Base-by-base conservation (phyloP, 2,329 filamentous ascomycete genomes). In the Zymoseptoria passerinii region DNA sequence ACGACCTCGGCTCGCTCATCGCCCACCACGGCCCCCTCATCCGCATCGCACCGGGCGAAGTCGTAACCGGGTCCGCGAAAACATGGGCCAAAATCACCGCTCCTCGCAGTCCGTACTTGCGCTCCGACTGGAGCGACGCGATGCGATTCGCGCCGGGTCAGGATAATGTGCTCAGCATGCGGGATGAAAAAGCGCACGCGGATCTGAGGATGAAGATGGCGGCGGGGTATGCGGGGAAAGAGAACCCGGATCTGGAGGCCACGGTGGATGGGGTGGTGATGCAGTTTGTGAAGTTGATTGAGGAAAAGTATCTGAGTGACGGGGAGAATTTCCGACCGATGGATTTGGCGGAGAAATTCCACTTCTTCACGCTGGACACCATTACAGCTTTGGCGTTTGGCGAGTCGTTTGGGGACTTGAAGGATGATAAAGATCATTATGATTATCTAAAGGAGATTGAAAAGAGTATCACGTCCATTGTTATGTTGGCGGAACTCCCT, bases 321-420 rank as follows among this genome's bases (percentile, higher is more conserved):
- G 35, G 13, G 35, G 10, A 44, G 35, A 13, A 44, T 5, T 44
- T 44, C 35, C 13, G 13, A n/a, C 50, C 50, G n/a, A 60, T 59
- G 58, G 58, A 61, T 54, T 28, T 57, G 28, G 52, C 56, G 8
- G 28, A 52, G 18, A 58, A 60, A 16, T 48, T 57, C 4, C 48
- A 50, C n/a, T 58, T 56, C 18, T 57, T 56, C 19, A 53, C 56
- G 13, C 19, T 53, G 49, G 60, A 60, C 28, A 52, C 60, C 18
- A 51, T 62, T n/a, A 60, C 55, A 48, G 58, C 56, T 20, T 28
- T 54, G 3, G 53, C 59, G 2, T 61, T 61, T 40, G 54, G 57
- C 19, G 19, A 57, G 27, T 53, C 54, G 19, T 59, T 59, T 23
- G 20, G 56, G 29, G 52, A 58, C 40, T 35, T 60, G 35, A 49